A percentile compares a stretch with the other conserved stretches of the same genome.
phyloP scores from a whole-genome alignment of 1,284 basidiomycete species.

The Xerocomus amazonicus region DNA sequence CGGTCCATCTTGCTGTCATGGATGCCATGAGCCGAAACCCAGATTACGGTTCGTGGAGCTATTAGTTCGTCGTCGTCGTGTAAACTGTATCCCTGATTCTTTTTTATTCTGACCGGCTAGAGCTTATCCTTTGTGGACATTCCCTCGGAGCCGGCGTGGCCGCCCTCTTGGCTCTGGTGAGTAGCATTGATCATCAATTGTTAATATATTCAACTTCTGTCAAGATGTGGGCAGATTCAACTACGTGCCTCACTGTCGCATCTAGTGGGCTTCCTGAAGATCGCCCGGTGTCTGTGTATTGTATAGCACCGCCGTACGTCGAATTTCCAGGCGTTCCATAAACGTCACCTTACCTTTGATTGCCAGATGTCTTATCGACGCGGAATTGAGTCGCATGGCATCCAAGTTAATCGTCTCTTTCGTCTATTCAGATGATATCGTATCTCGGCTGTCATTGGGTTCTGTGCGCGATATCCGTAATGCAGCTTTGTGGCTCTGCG shows the following conservation, averaged over 20 bases:
- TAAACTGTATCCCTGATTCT: conserved; percentile 6
- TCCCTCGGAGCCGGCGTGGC: conserved; percentile 87
- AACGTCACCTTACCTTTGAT: conserved; percentile 5
- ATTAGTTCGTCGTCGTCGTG: not conserved
- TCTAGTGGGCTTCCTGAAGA: conserved; percentile 69
- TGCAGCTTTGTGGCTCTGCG: conserved; percentile 74
- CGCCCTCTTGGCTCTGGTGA: conserved; percentile 67
- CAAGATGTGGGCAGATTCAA: conserved; percentile 82
- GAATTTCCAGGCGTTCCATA: conserved; percentile 6
- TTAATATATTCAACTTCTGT: conserved; percentile 2
- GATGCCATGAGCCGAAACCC: conserved; percentile 65
- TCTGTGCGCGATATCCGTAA: conserved; percentile 75
- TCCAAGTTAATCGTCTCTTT: conserved; percentile 68
- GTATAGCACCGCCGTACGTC: conserved; percentile 76
- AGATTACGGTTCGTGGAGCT: conserved; percentile 55
- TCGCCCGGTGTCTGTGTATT: conserved; percentile 69
- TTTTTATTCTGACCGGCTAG: conserved; percentile 34
- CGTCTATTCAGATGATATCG: conserved; percentile 79
- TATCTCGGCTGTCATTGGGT: conserved; percentile 74
- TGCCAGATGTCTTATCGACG: conserved; percentile 55
- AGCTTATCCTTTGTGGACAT: conserved; percentile 77
- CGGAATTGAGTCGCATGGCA: conserved; percentile 52
- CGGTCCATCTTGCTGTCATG: conserved; percentile 72
- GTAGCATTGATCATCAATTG: conserved; percentile 19
- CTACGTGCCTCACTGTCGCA: conserved; percentile 66